phyloP scores from a whole-genome alignment of 108 stramenopile genomes.

The Nitzschia palea region DNA sequence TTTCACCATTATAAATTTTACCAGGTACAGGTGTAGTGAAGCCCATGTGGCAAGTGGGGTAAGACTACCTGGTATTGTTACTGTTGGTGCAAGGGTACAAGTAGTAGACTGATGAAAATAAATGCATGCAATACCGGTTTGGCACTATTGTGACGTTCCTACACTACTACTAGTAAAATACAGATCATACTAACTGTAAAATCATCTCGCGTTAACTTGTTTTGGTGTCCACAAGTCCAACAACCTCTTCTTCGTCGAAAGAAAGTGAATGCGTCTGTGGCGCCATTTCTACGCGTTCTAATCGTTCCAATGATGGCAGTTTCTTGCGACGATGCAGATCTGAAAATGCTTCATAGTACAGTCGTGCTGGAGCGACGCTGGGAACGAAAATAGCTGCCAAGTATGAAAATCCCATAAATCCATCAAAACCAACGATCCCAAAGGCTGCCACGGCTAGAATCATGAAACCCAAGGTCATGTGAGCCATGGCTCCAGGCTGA shows the following conservation, averaged over 20 bases:
- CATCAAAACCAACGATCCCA: slow-evolving; percentile 75
- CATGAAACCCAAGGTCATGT: slow-evolving; percentile 59
- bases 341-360: slow-evolving; percentile 68
- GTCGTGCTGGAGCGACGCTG: slow-evolving; percentile 47
- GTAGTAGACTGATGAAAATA: no score
- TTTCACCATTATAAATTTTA: no score
- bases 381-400: slow-evolving; percentile 71
- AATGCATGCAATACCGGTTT: no score
- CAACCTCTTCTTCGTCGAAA: slow-evolving; percentile 10
- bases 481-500: slow-evolving; percentile 72
- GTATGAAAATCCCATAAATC: slow-evolving; percentile 84
- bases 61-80: no score
- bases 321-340: slow-evolving; percentile 43
- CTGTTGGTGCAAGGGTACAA: no score
- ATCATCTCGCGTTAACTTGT: no score
- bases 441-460: slow-evolving; percentile 59
- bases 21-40: no score
- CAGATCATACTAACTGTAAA: no score
- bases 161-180: no score
- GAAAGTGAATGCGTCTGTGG: neutral
- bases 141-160: no score
- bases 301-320: slow-evolving; percentile 29
- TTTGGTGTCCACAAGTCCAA: neutral
- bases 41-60: no score
- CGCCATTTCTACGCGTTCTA: neutral